Conservation (phyloP, 768 basidiomycete genomes). For the Mycena sanguinolenta region DNA sequence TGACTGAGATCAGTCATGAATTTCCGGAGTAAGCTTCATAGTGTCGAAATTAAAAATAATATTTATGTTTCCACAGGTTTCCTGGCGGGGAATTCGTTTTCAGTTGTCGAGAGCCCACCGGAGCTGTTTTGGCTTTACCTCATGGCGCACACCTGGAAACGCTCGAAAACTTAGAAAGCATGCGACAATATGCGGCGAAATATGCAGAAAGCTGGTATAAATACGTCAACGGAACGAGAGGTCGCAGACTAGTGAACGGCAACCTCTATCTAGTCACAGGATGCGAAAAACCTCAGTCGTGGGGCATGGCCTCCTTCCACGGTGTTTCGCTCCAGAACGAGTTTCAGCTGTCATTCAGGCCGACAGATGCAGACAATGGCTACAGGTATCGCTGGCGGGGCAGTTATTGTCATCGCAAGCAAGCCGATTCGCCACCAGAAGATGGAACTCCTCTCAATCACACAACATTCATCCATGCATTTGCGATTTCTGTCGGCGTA, state of each 20-base stretch:
- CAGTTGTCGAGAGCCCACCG: background rate
- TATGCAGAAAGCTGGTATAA: conserved; percentile 39
- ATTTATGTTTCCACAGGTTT: no score
- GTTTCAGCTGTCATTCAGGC: conserved; percentile 15
- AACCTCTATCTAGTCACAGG: conserved; percentile 40
- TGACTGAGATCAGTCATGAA: background rate
- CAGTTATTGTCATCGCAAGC: background rate
- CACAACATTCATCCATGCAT: conserved; percentile 22
- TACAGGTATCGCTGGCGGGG: conserved; percentile 7
- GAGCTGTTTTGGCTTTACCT: conserved; percentile 38
- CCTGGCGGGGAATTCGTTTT: conserved; percentile 15
- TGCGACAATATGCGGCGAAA: conserved; percentile 31
- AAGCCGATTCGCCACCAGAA: background rate
- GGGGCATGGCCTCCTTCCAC: conserved; percentile 38
- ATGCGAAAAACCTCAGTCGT: conserved; percentile 36
- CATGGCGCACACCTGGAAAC: conserved; percentile 33
- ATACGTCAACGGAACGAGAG: conserved; percentile 31
- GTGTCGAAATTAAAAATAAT: background rate
- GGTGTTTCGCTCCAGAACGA: background rate
- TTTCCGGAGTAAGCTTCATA: background rate
- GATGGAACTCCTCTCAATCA: conserved; percentile 9
- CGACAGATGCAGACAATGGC: background rate
- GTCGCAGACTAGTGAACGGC: conserved; percentile 28
- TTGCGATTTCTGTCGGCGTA: conserved; percentile 12
- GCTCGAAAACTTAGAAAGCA: conserved; percentile 9